Evolutionary conservation across 139 green algal genomes (phyloP).

Genomic region (Picochlorum sp.): DNA sequence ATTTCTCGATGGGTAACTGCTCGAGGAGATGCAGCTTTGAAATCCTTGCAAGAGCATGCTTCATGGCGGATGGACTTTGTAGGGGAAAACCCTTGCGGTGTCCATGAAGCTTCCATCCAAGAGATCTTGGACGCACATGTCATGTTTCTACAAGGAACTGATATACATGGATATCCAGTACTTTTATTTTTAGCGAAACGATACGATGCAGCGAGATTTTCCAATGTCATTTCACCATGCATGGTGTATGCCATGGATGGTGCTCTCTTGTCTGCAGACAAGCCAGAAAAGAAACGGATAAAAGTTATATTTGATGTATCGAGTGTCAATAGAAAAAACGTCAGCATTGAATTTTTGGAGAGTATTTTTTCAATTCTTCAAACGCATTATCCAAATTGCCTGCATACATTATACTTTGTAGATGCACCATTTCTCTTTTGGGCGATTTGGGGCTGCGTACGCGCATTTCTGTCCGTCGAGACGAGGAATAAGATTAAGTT

Average conservation of each 20-base stretch:
- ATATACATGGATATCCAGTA: slow-evolving; percentile 24
- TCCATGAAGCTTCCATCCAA: slow-evolving; percentile 24
- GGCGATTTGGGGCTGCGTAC: slow-evolving; percentile 50
- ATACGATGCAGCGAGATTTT: slow-evolving; percentile 1
- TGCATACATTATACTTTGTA: slow-evolving; percentile 44
- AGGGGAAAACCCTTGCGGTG: neutral
- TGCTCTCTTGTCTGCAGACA: slow-evolving; percentile 22
- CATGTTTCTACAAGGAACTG: slow-evolving; percentile 36
- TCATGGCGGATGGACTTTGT: slow-evolving; percentile 24
- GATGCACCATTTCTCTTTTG: slow-evolving; percentile 59
- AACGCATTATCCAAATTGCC: slow-evolving; percentile 47
- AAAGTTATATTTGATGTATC: slow-evolving; percentile 39
- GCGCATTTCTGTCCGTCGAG: slow-evolving; percentile 43
- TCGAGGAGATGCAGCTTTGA: slow-evolving; percentile 16
- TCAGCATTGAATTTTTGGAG: slow-evolving; percentile 39
- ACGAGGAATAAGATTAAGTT: slow-evolving; percentile 58
- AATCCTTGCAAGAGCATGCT: slow-evolving; percentile 19
- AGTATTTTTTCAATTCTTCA: slow-evolving; percentile 55
- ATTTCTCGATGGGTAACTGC: slow-evolving; percentile 25
- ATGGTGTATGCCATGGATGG: slow-evolving; percentile 37
- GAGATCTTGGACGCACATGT: slow-evolving; percentile 35
- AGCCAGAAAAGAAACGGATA: slow-evolving; percentile 27
- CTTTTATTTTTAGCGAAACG: slow-evolving; percentile 23
- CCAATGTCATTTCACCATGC: slow-evolving; percentile 21
- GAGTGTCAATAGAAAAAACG: slow-evolving; percentile 31